Evolutionary conservation across 208 protist species (phyloP), one percentile per base, ranked within the genome.

Genomic region (Sergeia podlipaevii): DNA sequence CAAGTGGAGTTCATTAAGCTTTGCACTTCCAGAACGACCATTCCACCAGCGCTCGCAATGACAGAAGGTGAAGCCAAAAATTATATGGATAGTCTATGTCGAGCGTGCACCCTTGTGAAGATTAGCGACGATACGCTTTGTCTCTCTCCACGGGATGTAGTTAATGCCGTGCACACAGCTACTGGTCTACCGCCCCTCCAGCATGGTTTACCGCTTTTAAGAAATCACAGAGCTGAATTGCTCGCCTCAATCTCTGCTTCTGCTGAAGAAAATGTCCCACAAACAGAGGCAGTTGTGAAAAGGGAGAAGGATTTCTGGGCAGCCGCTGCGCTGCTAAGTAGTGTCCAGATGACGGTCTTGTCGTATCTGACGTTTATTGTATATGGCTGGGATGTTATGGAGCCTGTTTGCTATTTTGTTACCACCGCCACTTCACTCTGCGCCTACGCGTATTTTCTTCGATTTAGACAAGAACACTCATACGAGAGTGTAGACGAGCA

Each of bases 361-460:
- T 71, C 85, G 20, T 93, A 93, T 59, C 33, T 89, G 15, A 86
- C 75, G 10, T 93, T 93, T 60, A 29, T 79, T 20, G 72, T 88
- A 15, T 93, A 79, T 57, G 80, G 68, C 20, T 93, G 85, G 85
- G 76, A 88, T 53, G 70, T 89, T 0, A 93, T 93, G 85, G 85
- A 93, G 58, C 85, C 85, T 23, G 53, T 88, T 28, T 81, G 72
- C 21, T 93, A 80, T 52, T 93, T 93, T 65, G 64, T 89, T 11
- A 86, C 81, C 10, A 74, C 76, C 4, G 43, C 45, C 11, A 88
- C 78, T 4, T 60, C 79, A 3, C 42, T 93, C 4, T 74, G 48
- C 30, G 26, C 59, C 3, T 88, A 80, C 45, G 66, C 61, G 2
- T 93, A 84, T 37, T 82, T 83, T 53, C 54, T 89, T 20, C 47